These are phyloP conservation scores for Thelonectria blattea DNA, from an alignment of 2,329 filamentous ascomycete genomes.

Conservation along the genomic window DNA sequence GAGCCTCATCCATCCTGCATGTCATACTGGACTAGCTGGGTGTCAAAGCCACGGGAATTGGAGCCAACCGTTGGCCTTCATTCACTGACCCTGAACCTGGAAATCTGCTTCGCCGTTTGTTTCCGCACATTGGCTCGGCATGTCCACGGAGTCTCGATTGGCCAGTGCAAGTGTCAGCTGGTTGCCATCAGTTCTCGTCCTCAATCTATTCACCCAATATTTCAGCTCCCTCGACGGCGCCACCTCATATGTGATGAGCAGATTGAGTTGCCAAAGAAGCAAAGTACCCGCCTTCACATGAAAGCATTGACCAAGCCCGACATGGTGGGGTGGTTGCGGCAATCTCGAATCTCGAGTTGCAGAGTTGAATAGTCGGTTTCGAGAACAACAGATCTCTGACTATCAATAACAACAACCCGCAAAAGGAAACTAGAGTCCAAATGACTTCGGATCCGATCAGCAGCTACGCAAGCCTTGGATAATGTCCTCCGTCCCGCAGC, in stretches of 20 bases:
- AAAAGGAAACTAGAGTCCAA: neutral
- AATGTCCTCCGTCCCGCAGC: neutral
- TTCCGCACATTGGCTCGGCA: conserved; percentile 9
- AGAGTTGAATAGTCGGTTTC: neutral
- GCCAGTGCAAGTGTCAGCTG: conserved; percentile 16
- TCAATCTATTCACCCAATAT: conserved; percentile 7
- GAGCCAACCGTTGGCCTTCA: conserved; percentile 20
- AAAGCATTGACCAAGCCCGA: conserved; percentile 1
- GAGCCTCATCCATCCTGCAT: conserved; percentile 23
- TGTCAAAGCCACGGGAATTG: conserved; percentile 12
- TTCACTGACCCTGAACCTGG: conserved; percentile 18
- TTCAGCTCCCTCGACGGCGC: conserved; percentile 18
- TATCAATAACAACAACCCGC: neutral
- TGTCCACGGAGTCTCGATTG: conserved; percentile 19
- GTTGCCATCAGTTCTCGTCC: conserved; percentile 14
- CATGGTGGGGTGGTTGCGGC: neutral
- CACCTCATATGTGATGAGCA: conserved; percentile 18
- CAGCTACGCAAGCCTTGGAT: neutral
- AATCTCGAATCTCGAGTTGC: neutral
- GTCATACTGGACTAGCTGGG: conserved; percentile 10
- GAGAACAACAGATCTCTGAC: neutral
- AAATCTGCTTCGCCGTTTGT: conserved; percentile 12
- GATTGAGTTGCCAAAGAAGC: conserved; percentile 1
- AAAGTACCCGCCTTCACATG: neutral
- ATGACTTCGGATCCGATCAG: neutral